These are phyloP conservation scores for Solanum gracilifrons DNA, from an alignment of 257 asterid genomes.

Conservation along the genomic window DNA sequence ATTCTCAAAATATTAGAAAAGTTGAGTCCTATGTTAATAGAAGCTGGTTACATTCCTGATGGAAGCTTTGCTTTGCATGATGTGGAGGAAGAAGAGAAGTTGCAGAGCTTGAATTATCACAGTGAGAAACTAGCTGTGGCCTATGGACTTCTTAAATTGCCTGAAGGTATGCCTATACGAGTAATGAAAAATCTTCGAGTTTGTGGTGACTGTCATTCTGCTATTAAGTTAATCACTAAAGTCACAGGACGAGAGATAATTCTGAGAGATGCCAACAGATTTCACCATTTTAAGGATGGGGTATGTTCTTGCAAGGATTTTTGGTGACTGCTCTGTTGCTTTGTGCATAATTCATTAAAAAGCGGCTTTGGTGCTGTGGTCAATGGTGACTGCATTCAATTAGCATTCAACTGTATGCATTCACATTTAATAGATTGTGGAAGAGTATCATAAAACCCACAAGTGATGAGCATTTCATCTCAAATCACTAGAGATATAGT, in stretches of 20 bases:
- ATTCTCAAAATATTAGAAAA: conserved; percentile 44
- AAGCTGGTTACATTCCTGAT: conserved; percentile 55
- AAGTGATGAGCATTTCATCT: not conserved
- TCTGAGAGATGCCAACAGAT: conserved; percentile 56
- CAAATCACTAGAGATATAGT: not conserved
- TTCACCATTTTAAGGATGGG: conserved; percentile 60
- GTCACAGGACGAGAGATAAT: conserved; percentile 44
- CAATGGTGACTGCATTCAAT: not conserved
- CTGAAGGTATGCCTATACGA: conserved; percentile 44
- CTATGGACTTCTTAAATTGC: conserved; percentile 54
- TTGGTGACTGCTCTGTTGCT: conserved; percentile 27
- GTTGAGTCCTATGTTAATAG: conserved; percentile 35
- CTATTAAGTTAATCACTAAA: conserved; percentile 40
- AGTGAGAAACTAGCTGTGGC: conserved; percentile 71
- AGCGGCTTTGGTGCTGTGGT: not conserved
- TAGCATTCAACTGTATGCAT: not conserved
- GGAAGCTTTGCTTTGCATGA: conserved; percentile 43
- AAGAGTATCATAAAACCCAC: not conserved
- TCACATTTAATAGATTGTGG: not conserved
- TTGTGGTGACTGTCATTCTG: conserved; percentile 66
- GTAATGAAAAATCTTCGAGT: conserved; percentile 64
- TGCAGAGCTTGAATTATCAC: conserved; percentile 37
- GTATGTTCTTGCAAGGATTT: conserved; percentile 58
- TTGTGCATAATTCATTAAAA: not conserved
- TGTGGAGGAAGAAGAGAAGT: conserved; percentile 63